phyloP scores from a whole-genome alignment of 129 eudicot species.

The Artemisia annua region DNA sequence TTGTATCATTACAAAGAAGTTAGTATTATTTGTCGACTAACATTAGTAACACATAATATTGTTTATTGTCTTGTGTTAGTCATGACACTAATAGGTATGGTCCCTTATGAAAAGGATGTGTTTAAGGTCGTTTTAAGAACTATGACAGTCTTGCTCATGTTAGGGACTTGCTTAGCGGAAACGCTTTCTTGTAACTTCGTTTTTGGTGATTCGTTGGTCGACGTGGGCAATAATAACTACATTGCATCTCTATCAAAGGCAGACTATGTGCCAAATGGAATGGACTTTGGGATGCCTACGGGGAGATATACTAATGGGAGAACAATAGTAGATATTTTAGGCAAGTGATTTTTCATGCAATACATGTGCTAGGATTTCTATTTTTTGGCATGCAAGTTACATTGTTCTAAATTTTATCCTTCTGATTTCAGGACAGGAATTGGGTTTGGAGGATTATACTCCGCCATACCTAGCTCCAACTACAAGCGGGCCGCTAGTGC shows the following conservation, averaged over 20 bases:
- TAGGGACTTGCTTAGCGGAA: conserved; percentile 37
- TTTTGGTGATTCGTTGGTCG: conserved; percentile 92
- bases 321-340: conserved; percentile 79
- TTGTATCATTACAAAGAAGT: too few relatives aligned
- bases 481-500: conserved; percentile 50
- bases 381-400: not conserved
- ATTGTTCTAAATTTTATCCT: not conserved
- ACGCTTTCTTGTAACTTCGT: conserved; percentile 55
- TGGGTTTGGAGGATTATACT: conserved; percentile 50
- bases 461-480: conserved; percentile 88
- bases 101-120: not conserved
- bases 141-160: conserved; percentile 25
- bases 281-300: conserved; percentile 82
- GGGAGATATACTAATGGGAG: conserved; percentile 89
- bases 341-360: conserved; percentile 36
- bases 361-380: not conserved
- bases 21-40: not conserved
- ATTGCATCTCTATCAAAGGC: conserved; percentile 74
- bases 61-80: not conserved
- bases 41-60: not conserved
- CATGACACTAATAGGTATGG: not conserved
- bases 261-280: conserved; percentile 69
- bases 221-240: conserved; percentile 88
- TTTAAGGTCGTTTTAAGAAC: conserved; percentile 23
- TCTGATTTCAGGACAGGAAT: conserved; percentile 48